Base-by-base conservation (phyloP, 2,329 filamentous ascomycete genomes). In the Fusarium incarnatum region DNA sequence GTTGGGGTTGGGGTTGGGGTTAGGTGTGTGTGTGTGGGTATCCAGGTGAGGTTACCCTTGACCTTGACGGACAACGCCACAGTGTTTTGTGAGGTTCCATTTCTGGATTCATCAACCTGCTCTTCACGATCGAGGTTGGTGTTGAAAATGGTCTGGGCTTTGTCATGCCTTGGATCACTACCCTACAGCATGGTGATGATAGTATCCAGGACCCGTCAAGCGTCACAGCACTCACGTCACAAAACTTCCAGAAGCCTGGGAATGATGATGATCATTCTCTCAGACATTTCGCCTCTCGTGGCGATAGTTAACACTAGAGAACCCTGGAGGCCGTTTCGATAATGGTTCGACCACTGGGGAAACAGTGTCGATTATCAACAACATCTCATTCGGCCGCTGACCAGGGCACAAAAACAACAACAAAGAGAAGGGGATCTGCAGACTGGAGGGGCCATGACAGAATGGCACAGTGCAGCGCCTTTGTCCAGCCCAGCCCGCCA, bases 401-500 rank as follows among this genome's bases (percentile, higher is more conserved):
- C 64, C 55, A 66, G 61, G 60, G 57, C 49, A 58, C 37, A 65
- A 60, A 22, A 60, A 65, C 46, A 56, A 63, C 40, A 63, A 44
- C 46, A 44, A 61, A 41, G 28, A 20, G 50, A 46, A 58, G 54
- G 50, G 56, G 58, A 72, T 72, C 69, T 72, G 70, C 70, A 72
- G 52, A 59, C 41, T 50, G 30, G 62, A 67, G 48, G 64, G 58
- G 30, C 61, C 34, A 68, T 70, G 67, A 64, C 50, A 64, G 48
- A 65, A 68, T 61, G 42, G 42, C 63, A 75, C 70, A 75, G 73
- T 75, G 72, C 45, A 52, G 23, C 27, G 18, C 28, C 58, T 48
- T 70, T 42, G 40, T 40, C 60, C 58, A 63, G 63, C 63, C 64
- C 70, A 68, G 63, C 68, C 64, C 73, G 73, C 73, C 73, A 75